Evolutionary conservation across 768 basidiomycete genomes (phyloP).

Genomic region (Xerocomellus chrysenteron): DNA sequence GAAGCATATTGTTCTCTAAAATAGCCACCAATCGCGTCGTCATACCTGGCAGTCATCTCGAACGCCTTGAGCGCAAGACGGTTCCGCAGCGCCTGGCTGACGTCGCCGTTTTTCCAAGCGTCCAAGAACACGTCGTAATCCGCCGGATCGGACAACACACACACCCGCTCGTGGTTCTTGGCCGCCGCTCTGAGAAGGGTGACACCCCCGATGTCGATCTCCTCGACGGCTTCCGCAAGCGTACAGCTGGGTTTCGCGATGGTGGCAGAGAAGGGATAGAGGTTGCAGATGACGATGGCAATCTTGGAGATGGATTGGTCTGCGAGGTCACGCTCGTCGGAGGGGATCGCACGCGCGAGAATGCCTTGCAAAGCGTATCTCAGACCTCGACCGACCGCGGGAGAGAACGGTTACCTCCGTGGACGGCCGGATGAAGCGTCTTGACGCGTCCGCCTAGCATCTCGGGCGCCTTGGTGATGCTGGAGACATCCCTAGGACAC

Average conservation of each 20-base stretch:
- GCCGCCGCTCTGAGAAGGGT: constrained; percentile 96
- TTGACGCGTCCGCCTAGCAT: constrained; percentile 99
- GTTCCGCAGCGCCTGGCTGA: constrained; percentile 67
- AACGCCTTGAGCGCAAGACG: constrained; percentile 95
- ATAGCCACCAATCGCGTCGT: constrained; percentile 93
- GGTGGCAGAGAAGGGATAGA: constrained; percentile 94
- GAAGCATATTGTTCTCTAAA: constrained; percentile 96
- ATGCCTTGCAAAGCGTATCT: constrained; percentile 60
- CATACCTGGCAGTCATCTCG: constrained; percentile 93
- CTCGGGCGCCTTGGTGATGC: constrained; percentile 96
- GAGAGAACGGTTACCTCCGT: constrained; percentile 67
- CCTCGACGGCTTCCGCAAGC: constrained; percentile 90
- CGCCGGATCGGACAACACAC: constrained; percentile 81
- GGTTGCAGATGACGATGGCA: constrained; percentile 97
- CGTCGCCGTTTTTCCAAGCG: constrained; percentile 74
- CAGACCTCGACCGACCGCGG: not conserved
- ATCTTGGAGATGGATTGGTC: constrained; percentile 88
- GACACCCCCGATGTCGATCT: constrained; percentile 98
- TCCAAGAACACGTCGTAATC: constrained; percentile 85
- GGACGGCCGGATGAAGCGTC: constrained; percentile 96
- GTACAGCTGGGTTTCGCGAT: constrained; percentile 88
- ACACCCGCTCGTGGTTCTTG: constrained; percentile 94
- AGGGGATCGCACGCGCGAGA: constrained; percentile 86
- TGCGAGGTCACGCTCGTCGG: constrained; percentile 83
- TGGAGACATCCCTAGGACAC: constrained; percentile 82